A percentile compares a stretch with the other conserved stretches of the same genome.
phyloP scores from a whole-genome alignment of 163 green algal species.

The Volvox carteri region DNA sequence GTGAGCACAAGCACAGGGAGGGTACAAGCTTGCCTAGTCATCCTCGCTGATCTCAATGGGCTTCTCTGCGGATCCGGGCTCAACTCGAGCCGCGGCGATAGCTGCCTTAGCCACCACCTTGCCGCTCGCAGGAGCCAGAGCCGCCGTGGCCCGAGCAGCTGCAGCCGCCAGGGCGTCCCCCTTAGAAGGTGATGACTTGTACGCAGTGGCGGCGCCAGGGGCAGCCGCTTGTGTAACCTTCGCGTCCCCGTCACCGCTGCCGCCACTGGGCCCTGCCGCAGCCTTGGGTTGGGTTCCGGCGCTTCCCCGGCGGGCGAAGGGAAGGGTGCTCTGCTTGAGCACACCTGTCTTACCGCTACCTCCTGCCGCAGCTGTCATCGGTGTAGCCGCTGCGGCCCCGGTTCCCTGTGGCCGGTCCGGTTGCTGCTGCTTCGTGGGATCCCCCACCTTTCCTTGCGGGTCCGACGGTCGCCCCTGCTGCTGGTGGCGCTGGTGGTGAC shows the following conservation, averaged over 20 bases:
- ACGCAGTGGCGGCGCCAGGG: background rate
- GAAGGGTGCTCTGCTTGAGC: constrained; percentile 5
- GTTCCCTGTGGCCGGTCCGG: background rate
- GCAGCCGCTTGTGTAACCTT: background rate
- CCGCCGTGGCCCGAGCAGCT: background rate
- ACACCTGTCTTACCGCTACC: background rate
- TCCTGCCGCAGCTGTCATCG: background rate
- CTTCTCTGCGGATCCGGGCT: constrained; percentile 9
- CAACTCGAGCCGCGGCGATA: background rate
- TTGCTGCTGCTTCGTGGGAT: background rate
- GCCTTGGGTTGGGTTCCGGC: background rate
- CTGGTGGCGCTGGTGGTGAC: background rate
- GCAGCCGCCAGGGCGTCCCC: background rate
- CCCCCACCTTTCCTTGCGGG: background rate
- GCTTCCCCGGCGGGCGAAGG: background rate
- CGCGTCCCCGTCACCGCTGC: background rate
- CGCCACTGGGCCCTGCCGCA: background rate
- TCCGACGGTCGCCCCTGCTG: background rate
- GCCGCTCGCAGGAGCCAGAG: too few species aligned
- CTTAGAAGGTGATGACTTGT: background rate
- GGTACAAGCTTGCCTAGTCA: too few species aligned
- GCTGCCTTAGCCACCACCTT: background rate
- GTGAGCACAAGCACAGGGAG: too few species aligned
- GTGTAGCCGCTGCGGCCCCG: background rate
- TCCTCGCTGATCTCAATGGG: constrained; percentile 7